Evolutionary conservation across 2,329 filamentous ascomycete species (phyloP), one percentile per base, ranked within the genome.

Genomic region (Stagonosporopsis cucurbitacearum): DNA sequence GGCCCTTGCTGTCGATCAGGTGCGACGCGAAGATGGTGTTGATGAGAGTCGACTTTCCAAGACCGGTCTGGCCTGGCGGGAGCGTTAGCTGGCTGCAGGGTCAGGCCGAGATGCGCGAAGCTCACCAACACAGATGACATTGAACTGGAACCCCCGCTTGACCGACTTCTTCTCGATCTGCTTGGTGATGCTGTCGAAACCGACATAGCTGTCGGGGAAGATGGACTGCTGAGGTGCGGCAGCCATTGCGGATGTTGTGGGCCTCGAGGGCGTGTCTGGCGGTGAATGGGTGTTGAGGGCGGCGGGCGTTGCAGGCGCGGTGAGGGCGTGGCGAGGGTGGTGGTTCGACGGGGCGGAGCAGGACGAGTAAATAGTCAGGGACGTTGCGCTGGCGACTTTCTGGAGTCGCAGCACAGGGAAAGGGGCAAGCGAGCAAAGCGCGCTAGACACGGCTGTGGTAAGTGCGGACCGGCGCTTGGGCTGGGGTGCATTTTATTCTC

Each of bases 21-120:
- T 99, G 95, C 69, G 95, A 98, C 69, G 95, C 95, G 81, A 99
- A 99, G 84, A 99, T 97, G 80, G 95, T 99, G 86, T 99, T 99
- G 86, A 99, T 96, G 77, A 99, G 82, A 62, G 95, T 99, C 54
- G 94, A 98, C 84, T 99, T 99, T 81, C 95, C 95, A 71, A 99
- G 88, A 78, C 95, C 95, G 61, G 95, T 99, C 83, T 99, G 95
- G 75, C 95, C 95, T 98, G 75, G 61, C 25, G 33, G 51, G 11
- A 25, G 42, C 28, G 44, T 64, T 55, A 62, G 49, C 55, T 44
- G 25, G 19, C 17, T 40, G 28, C 22, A 46, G 9, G 17, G 33
- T 30, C 41, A 19, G 25, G 33, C 17, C 35, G 39, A 36, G 41
- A 22, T 39, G 36, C 35, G 43, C 25, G 26, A 50, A 61, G 88